Conservation (phyloP, 2,329 filamentous ascomycete species). For the Cadophora gregata region DNA sequence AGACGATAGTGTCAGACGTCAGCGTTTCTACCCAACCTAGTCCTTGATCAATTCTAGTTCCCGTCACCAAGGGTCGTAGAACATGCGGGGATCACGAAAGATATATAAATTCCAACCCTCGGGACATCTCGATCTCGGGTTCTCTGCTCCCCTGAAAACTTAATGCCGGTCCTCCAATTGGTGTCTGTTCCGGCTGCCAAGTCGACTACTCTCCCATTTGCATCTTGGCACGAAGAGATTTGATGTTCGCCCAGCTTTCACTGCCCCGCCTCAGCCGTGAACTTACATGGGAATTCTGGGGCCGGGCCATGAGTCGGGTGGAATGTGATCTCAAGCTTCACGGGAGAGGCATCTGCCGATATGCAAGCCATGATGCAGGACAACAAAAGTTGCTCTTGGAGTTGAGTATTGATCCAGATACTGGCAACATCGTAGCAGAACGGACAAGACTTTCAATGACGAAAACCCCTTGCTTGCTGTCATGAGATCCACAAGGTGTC, state of each 20-base stretch:
- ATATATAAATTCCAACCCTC: conserved; percentile 7
- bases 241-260: conserved; percentile 10
- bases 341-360: neutral
- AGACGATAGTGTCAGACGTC: neutral
- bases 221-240: conserved; percentile 10
- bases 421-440: too few relatives aligned
- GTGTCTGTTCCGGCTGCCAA: conserved; percentile 11
- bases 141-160: neutral
- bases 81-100: neutral
- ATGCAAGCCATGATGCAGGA: conserved; percentile 5
- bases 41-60: neutral
- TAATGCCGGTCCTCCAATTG: conserved; percentile 11
- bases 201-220: neutral
- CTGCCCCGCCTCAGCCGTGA: neutral
- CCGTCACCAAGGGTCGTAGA: neutral
- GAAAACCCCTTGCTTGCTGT: neutral
- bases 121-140: conserved; percentile 10
- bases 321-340: conserved; percentile 8
- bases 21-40: neutral
- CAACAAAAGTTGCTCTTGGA: neutral
- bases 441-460: neutral
- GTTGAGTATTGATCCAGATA: neutral
- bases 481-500: conserved; percentile 11
- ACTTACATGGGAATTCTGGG: neutral
- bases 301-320: neutral